Evolutionary conservation across 345 rosid species (phyloP).

Genomic region (Bruguiera sexangula): DNA sequence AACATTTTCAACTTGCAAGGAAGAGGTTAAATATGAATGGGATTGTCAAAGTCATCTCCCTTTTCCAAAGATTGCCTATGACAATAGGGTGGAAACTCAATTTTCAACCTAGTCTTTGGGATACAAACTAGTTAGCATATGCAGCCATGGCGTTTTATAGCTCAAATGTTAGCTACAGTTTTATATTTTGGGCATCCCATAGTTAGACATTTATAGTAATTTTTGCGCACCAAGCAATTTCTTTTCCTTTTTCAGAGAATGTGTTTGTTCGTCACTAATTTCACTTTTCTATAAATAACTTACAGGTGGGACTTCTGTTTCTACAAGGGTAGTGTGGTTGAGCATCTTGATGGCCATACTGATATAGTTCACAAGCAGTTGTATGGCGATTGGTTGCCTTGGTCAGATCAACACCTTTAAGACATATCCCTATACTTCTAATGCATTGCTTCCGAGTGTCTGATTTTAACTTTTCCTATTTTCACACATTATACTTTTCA

Average conservation of each 20-base stretch:
- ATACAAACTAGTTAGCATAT: no score
- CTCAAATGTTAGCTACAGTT: not conserved
- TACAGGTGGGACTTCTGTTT: conserved; percentile 98
- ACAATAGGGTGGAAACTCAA: not conserved
- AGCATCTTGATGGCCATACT: conserved; percentile 92
- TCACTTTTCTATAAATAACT: conserved; percentile 18
- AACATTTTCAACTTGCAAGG: no score
- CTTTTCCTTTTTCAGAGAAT: conserved; percentile 3
- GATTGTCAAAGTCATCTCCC: not conserved
- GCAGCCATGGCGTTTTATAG: not conserved
- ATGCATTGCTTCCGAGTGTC: not conserved
- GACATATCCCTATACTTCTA: not conserved
- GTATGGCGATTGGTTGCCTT: conserved; percentile 80
- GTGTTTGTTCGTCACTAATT: not conserved
- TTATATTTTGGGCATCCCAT: not conserved
- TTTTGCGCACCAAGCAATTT: not conserved
- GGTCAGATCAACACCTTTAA: conserved; percentile 41
- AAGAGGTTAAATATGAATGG: not conserved
- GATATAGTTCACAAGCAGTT: conserved; percentile 88
- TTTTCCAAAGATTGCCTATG: no score
- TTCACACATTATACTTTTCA: conserved; percentile 27
- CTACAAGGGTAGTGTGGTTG: conserved; percentile 82
- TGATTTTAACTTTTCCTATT: conserved; percentile 17
- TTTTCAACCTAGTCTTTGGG: no score
- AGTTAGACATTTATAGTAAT: no score